Evolutionary conservation across 306 rosid genomes (phyloP).

Genomic region (Lotus japonicus): DNA sequence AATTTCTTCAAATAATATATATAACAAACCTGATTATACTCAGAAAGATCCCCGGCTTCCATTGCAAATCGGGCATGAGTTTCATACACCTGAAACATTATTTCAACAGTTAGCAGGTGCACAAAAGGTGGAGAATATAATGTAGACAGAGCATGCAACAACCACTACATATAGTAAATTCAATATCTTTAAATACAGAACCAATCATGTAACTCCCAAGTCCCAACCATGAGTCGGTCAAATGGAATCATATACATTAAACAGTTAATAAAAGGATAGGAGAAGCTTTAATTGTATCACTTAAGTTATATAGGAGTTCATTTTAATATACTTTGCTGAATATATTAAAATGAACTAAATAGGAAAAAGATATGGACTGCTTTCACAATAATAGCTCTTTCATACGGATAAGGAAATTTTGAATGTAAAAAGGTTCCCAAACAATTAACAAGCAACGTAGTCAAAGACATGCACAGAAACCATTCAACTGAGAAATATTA

Average conservation of each 20-base stretch:
- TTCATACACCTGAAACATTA: slow-evolving; percentile 74
- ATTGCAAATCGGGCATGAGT: slow-evolving; percentile 88
- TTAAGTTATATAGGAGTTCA: too few relatives aligned
- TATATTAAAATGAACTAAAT: neutral
- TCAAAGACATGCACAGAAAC: slow-evolving; percentile 35
- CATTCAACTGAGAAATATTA: slow-evolving; percentile 34
- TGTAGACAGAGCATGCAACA: neutral
- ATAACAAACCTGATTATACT: slow-evolving; percentile 80
- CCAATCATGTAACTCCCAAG: too few relatives aligned
- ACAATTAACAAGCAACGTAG: neutral
- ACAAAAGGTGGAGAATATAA: neutral
- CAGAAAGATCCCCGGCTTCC: slow-evolving; percentile 92
- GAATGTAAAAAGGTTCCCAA: neutral
- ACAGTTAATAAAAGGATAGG: too few relatives aligned
- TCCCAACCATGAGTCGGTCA: too few relatives aligned
- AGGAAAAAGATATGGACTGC: neutral
- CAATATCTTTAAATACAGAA: too few relatives aligned
- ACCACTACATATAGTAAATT: neutral
- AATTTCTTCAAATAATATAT: neutral
- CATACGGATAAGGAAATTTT: neutral
- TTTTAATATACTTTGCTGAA: too few relatives aligned
- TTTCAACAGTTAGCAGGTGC: slow-evolving; percentile 1
- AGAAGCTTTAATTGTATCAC: too few relatives aligned
- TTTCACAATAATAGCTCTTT: neutral
- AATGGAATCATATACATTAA: too few relatives aligned